Evolutionary conservation across 306 rosid species (phyloP).

Genomic region (Cicer cuneatum): DNA sequence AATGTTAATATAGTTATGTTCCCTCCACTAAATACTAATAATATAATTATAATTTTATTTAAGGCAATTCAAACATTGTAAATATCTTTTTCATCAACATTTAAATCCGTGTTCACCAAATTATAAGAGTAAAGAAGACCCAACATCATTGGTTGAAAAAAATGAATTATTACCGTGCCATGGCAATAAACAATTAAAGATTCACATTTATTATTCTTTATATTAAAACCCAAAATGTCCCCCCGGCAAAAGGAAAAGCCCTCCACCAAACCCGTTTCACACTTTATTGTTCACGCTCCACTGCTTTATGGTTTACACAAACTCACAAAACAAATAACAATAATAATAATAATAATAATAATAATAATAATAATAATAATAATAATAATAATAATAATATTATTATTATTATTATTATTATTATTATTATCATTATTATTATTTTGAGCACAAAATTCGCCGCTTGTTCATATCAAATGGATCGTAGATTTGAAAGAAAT

Average conservation of each 20-base stretch:
- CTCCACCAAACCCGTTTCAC: slow-evolving; percentile 67
- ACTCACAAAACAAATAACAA: not conserved
- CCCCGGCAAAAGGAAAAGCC: slow-evolving; percentile 49
- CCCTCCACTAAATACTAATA: no score
- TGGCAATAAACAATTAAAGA: not conserved
- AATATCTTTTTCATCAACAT: not conserved
- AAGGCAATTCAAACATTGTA: no score
- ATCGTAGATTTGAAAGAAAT: not conserved
- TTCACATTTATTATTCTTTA: slow-evolving; percentile 39
- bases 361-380: no score
- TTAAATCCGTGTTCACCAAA: no score
- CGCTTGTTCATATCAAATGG: not conserved
- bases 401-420: no score
- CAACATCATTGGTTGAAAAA: no score
- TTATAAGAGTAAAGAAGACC: no score
- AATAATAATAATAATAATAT: no score
- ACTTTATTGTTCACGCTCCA: slow-evolving; percentile 43
- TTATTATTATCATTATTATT: no score
- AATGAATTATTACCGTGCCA: not conserved
- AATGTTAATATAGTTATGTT: not conserved
- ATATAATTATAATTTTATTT: no score
- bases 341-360: not conserved
- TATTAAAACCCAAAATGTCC: slow-evolving; percentile 34
- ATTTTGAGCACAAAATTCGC: not conserved
- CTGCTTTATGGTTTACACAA: slow-evolving; percentile 32